Conservation (phyloP, 192 early-diverging fungal species). For the Backusella tarrabulga region DNA sequence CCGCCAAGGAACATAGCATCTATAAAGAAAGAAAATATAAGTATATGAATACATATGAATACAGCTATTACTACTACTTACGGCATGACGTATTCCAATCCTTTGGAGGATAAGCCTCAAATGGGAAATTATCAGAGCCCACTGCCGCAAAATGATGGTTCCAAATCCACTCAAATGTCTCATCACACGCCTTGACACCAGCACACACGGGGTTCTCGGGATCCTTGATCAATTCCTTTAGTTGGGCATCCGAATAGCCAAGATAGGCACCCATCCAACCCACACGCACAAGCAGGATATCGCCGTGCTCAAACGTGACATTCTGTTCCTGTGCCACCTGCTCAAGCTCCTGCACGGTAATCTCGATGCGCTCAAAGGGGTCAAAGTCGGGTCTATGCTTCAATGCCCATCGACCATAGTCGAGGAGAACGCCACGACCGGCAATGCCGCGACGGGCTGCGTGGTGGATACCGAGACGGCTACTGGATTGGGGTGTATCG, state of each 20-base stretch:
- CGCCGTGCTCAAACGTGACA: slow-evolving; percentile 28
- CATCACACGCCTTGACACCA: slow-evolving; percentile 33
- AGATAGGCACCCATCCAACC: slow-evolving; percentile 26
- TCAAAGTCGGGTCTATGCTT: slow-evolving; percentile 21
- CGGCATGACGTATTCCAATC: slow-evolving; percentile 16
- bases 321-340: slow-evolving; percentile 19
- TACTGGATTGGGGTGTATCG: background rate
- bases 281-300: slow-evolving; percentile 28
- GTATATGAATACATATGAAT: background rate
- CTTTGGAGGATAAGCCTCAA: slow-evolving; percentile 26
- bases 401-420: slow-evolving; percentile 27
- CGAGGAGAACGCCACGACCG: slow-evolving; percentile 27
- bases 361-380: slow-evolving; percentile 18
- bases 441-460: slow-evolving; percentile 32
- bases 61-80: slow-evolving; percentile 3
- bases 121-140: slow-evolving; percentile 18
- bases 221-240: background rate
- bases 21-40: background rate
- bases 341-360: slow-evolving; percentile 24
- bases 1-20: slow-evolving; percentile 30
- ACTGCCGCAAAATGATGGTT: slow-evolving; percentile 34
- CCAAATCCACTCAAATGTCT: slow-evolving; percentile 33
- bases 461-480: slow-evolving; percentile 35
- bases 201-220: background rate
- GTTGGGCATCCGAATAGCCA: background rate